Conservation (phyloP, 768 basidiomycete species). For the Kwoniella sp. region DNA sequence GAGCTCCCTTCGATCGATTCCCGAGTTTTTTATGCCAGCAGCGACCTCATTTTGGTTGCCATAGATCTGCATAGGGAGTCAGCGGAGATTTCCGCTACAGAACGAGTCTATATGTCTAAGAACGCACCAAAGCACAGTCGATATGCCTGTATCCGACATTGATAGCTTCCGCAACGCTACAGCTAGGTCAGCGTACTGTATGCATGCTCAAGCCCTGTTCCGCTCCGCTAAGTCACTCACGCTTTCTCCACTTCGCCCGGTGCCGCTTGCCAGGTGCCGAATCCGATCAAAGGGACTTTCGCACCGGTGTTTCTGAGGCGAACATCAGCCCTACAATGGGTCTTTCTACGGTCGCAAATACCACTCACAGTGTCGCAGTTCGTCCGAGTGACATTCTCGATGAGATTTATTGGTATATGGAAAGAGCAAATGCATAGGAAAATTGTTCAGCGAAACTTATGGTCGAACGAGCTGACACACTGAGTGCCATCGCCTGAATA, state of each 20-base stretch:
- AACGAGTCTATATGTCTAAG: neutral
- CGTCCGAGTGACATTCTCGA: conserved; percentile 13
- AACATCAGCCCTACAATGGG: conserved; percentile 18
- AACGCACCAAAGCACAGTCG: conserved; percentile 24
- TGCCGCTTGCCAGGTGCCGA: conserved; percentile 29
- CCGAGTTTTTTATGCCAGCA: conserved; percentile 64
- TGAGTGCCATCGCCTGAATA: neutral
- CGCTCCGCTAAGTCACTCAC: conserved; percentile 1
- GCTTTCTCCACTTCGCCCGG: conserved; percentile 31
- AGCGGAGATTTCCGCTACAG: neutral
- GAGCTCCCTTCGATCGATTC: conserved; percentile 76
- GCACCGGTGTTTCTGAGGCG: conserved; percentile 23
- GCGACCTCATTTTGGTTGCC: conserved; percentile 15
- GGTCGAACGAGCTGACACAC: too few species aligned
- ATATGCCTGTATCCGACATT: conserved; percentile 29
- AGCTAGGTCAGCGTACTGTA: conserved; percentile 6
- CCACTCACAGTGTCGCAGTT: conserved; percentile 19
- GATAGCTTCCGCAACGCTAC: conserved; percentile 21
- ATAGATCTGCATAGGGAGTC: neutral
- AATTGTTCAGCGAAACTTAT: too few species aligned
- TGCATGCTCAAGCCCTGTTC: neutral
- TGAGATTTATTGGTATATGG: neutral
- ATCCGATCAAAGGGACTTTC: conserved; percentile 23
- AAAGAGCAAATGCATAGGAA: neutral
- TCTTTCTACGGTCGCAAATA: conserved; percentile 8